A percentile compares a stretch with the other conserved stretches of the same genome.
Conservation (phyloP, 495 filamentous ascomycete species). For the Sordaria brevicollis region DNA sequence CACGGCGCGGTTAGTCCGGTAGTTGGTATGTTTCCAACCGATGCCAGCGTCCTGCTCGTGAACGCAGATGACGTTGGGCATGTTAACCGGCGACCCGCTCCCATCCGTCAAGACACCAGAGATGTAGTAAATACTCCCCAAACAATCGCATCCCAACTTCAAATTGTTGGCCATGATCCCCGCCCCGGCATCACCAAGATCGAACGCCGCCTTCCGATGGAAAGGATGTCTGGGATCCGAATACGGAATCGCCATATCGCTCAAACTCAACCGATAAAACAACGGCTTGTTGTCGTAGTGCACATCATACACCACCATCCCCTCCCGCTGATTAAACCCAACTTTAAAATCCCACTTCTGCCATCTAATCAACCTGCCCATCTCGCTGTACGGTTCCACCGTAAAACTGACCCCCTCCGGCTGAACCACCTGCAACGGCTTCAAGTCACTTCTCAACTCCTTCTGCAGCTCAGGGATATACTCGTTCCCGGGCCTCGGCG, state of each 20-base stretch:
- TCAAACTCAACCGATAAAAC: slow-evolving; percentile 58
- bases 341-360: slow-evolving; percentile 64
- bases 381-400: slow-evolving; percentile 35
- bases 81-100: slow-evolving; percentile 47
- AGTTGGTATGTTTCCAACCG: slow-evolving; percentile 77
- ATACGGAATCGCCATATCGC: slow-evolving; percentile 75
- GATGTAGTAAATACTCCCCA: slow-evolving; percentile 70
- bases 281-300: slow-evolving; percentile 57
- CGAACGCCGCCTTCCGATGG: slow-evolving; percentile 71
- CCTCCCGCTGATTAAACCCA: slow-evolving; percentile 65
- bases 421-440: slow-evolving; percentile 66
- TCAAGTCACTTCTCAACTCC: too few species aligned
- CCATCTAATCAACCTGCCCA: slow-evolving; percentile 41
- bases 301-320: slow-evolving; percentile 58
- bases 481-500: slow-evolving; percentile 51
- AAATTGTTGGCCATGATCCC: slow-evolving; percentile 70
- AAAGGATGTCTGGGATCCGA: slow-evolving; percentile 62
- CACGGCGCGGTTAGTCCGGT: slow-evolving; percentile 56
- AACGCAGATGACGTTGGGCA: slow-evolving; percentile 68
- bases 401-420: slow-evolving; percentile 67
- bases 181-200: slow-evolving; percentile 66
- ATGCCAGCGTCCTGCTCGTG: slow-evolving; percentile 70
- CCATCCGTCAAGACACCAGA: slow-evolving; percentile 42
- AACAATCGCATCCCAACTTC: slow-evolving; percentile 57
- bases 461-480: slow-evolving; percentile 66